Conservation (phyloP, 2,329 filamentous ascomycete species). For the Dactylella cylindrospora region DNA sequence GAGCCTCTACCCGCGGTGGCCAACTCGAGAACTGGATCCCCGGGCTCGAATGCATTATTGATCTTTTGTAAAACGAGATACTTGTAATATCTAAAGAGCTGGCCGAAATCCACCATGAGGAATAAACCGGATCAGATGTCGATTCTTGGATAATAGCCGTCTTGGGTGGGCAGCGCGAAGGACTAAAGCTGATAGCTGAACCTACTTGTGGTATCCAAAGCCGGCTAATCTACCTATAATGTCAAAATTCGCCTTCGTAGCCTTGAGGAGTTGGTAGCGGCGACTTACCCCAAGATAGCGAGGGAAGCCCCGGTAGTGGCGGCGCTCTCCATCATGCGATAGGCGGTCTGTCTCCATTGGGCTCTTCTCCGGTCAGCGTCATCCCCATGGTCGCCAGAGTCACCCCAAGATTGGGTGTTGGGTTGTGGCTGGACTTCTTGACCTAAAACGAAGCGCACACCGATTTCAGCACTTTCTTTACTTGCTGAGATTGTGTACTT, state of each 20-base stretch:
- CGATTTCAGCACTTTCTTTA: constrained; percentile 3
- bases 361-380: constrained; percentile 5
- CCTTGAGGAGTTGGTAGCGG: constrained; percentile 8
- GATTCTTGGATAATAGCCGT: neutral
- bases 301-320: constrained; percentile 76
- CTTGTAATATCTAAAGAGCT: constrained; percentile 69
- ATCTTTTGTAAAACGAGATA: constrained; percentile 88
- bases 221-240: constrained; percentile 58
- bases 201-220: constrained; percentile 72
- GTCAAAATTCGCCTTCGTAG: constrained; percentile 2
- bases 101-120: constrained; percentile 54
- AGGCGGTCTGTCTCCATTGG: constrained; percentile 50
- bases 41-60: constrained; percentile 83
- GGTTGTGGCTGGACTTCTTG: constrained; percentile 47
- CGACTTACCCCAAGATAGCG: constrained; percentile 64
- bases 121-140: constrained; percentile 37
- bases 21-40: constrained; percentile 83
- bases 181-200: neutral
- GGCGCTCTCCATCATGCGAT: constrained; percentile 72
- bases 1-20: constrained; percentile 58
- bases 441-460: constrained; percentile 12
- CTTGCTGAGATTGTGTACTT: too few species aligned
- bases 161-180: neutral
- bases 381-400: constrained; percentile 16
- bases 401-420: constrained; percentile 45